phyloP scores from a whole-genome alignment of 352 stramenopile genomes.

The Saprolegnia parasitica region DNA sequence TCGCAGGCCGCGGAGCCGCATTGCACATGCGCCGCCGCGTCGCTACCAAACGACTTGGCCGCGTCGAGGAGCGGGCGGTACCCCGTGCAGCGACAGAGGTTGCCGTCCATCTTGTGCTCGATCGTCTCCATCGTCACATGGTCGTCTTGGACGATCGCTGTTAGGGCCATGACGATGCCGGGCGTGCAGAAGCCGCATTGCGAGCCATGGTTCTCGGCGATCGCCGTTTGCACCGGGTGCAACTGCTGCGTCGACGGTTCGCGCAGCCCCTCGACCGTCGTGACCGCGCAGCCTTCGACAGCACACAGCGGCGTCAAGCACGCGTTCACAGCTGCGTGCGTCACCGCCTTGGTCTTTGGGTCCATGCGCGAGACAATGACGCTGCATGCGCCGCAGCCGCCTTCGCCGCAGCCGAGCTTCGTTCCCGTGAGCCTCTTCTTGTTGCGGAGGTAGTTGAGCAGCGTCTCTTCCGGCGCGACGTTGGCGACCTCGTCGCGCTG shows the following conservation, averaged over 20 bases:
- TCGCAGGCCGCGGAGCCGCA: conserved; percentile 35
- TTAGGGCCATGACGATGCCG: conserved; percentile 82
- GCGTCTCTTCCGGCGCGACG: conserved; percentile 63
- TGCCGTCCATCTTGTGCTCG: conserved; percentile 93
- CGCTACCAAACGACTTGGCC: conserved; percentile 78
- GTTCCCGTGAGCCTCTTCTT: conserved; percentile 69
- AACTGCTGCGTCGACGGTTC: conserved; percentile 39
- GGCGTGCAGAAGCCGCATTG: conserved; percentile 94
- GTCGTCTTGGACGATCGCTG: conserved; percentile 72
- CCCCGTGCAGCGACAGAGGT: conserved; percentile 93
- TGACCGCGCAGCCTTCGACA: conserved; percentile 79
- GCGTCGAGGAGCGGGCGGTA: conserved; percentile 82
- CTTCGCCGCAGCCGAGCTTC: conserved; percentile 92
- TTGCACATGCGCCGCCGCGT: conserved; percentile 44
- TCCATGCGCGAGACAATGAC: conserved; percentile 88
- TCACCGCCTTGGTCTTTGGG: conserved; percentile 38
- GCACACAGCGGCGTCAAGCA: conserved; percentile 80
- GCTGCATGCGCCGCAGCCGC: conserved; percentile 94
- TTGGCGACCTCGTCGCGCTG: conserved; percentile 46
- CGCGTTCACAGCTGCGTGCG: conserved; percentile 79
- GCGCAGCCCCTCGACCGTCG: conserved; percentile 76
- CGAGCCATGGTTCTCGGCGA: conserved; percentile 90
- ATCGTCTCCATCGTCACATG: conserved; percentile 83
- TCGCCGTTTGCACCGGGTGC: conserved; percentile 77
- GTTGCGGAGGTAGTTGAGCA: conserved; percentile 79